phyloP scores from a whole-genome alignment of 1,284 basidiomycete genomes.

The Schizophyllum amplum region DNA sequence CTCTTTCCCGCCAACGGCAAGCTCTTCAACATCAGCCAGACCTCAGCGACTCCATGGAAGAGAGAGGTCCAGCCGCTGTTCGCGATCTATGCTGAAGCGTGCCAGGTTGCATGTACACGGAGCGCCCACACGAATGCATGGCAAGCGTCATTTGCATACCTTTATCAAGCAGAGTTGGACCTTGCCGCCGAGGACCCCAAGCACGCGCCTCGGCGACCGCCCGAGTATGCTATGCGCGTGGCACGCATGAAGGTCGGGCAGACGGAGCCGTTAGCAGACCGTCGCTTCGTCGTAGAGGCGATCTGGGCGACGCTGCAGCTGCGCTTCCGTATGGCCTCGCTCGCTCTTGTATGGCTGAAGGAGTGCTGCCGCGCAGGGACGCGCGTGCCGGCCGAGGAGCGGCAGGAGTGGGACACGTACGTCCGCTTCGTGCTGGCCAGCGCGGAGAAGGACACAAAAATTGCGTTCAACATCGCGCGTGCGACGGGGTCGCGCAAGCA shows the following conservation, averaged over 20 bases:
- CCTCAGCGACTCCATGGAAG: conserved; percentile 30
- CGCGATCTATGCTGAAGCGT: conserved; percentile 28
- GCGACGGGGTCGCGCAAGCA: conserved; percentile 28
- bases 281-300: conserved; percentile 46
- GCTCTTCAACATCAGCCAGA: conserved; percentile 24
- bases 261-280: conserved; percentile 43
- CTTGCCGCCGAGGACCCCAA: conserved; percentile 23
- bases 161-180: conserved; percentile 41
- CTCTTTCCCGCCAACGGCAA: conserved; percentile 19
- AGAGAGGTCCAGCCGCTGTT: conserved; percentile 24
- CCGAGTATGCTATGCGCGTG: conserved; percentile 37
- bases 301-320: conserved; percentile 39
- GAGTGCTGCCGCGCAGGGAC: conserved; percentile 5
- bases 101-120: conserved; percentile 30
- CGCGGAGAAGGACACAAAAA: conserved; percentile 28
- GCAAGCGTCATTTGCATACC: conserved; percentile 40
- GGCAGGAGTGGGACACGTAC: conserved; percentile 26
- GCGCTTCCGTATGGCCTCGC: conserved; percentile 32
- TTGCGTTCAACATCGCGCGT: conserved; percentile 27
- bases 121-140: conserved; percentile 45
- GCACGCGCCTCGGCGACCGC: conserved; percentile 27
- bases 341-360: conserved; percentile 25
- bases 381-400: conserved; percentile 9
- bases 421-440: conserved; percentile 29
- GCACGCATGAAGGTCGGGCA: conserved; percentile 41